Percentiles rank a stretch among this genome's conserved stretches.
phyloP scores from a whole-genome alignment of 177 flowering plant genomes.

The Tripterygium wilfordii region DNA sequence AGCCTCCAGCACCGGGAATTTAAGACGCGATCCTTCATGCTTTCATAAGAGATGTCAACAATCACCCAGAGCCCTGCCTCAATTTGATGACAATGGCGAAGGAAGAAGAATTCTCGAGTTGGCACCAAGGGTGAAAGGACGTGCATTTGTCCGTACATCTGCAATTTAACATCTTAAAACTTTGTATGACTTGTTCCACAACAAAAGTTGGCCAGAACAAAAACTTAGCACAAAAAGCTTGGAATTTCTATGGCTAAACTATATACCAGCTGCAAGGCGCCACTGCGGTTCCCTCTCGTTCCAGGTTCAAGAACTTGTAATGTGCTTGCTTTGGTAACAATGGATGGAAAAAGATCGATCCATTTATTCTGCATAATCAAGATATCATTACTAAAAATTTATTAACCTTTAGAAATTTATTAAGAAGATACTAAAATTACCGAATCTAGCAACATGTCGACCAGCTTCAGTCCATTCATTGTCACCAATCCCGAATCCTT shows the following conservation, averaged over 20 bases:
- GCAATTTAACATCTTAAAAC: no score
- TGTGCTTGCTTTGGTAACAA: slow-evolving; percentile 25
- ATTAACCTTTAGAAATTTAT: no score
- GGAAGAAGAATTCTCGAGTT: slow-evolving; percentile 34
- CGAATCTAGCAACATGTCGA: slow-evolving; percentile 26
- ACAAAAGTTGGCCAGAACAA: not conserved
- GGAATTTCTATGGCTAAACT: no score
- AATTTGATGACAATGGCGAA: slow-evolving; percentile 34
- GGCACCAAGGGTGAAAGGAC: slow-evolving; percentile 44
- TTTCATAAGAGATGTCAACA: slow-evolving; percentile 35
- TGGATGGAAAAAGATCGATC: slow-evolving; percentile 32
- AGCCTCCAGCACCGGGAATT: slow-evolving; percentile 20
- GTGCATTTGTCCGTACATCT: slow-evolving; percentile 45
- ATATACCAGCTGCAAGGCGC: slow-evolving; percentile 31
- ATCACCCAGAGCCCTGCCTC: slow-evolving; percentile 36
- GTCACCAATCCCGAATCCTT: slow-evolving; percentile 18
- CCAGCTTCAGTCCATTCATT: slow-evolving; percentile 15
- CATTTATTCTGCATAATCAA: slow-evolving; percentile 34
- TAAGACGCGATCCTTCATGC: not conserved
- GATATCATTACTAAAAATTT: no score
- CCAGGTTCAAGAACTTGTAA: slow-evolving; percentile 23
- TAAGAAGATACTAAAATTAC: no score
- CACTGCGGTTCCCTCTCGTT: slow-evolving; percentile 5
- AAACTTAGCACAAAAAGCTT: no score
- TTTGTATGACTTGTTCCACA: not conserved